Evolutionary conservation across 129 eudicot species (phyloP), one percentile per base, ranked within the genome.

Genomic region (Ambrosia artemisiifolia): DNA sequence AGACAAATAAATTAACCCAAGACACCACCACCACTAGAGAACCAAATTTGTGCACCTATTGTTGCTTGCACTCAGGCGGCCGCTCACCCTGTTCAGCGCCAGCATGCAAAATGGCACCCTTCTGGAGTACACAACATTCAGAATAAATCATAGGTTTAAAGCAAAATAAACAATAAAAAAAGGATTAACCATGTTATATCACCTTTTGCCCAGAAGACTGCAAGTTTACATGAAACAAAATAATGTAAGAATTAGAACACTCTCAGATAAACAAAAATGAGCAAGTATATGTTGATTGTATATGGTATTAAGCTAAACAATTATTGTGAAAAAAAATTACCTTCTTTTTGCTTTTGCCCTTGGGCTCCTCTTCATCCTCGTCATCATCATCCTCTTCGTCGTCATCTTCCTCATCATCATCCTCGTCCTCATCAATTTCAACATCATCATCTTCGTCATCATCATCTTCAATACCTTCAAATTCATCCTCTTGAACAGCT

Each of bases 61-160:
- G 91, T 69, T 88, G 95, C 67, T 88, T 88, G 86, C 95, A 88
- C 76, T 88, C 91, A 6, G 88, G 88, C 65, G 91, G 91, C 13
- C 85, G 79, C 34, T 85, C 95, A 34, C 83, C 88, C 69, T 78
- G 84, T 66, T 75, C 88, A 65, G 83, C 88, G 2, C 79, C 86
- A 60, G 79, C 81, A 62, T 53, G 75, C 63, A 72, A 68, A 16
- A 69, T 79, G 13, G 71, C 80, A 51, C 77, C 72, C 77, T 85
- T 88, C 88, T 85, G 80, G 83, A 75, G 34, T 57, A 68, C 51
- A 32, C 13, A 82, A 16, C 57, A 59, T 16, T 13, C 17, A 24
- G 16, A 12, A 32, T 59, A 59, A 67, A 20, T 54, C 47, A 64
- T 12, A 16, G 54, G 17, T 49, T 63, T 14, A 6, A 50, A 77